Base-by-base conservation (phyloP, 2,329 filamentous ascomycete species). In the Calycina herbarum region DNA sequence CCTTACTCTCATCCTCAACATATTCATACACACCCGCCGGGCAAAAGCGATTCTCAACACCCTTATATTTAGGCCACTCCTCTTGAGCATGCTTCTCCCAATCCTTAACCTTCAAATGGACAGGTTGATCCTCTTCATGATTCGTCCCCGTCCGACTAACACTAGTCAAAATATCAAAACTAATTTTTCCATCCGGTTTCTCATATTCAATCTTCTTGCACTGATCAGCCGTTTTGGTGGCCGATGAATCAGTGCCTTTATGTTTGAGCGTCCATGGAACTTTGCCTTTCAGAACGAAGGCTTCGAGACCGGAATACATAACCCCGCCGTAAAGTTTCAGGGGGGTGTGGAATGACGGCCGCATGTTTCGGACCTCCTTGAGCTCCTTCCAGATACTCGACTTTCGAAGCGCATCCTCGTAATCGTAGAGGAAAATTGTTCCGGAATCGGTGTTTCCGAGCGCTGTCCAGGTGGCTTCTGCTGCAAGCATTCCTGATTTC, bases 21-120 rank as follows among this genome's bases (percentile, higher is more conserved):
- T 99, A 99, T 78, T 99, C 95, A 75, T 99, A 99, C 70, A 99
- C 95, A 15, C 94, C 95, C 0, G 95, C 95, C 20, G 95, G 95
- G 77, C 95, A 99, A 82, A 99, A 99, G 24, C 95, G 85, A 78
- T 96, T 97, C 83, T 99, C 95, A 4, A 99, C 77, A 10, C 95
- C 95, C 82, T 97, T 90, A 80, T 91, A 99, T 68, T 86, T 84
- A 27, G 95, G 95, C 82, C 89, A 99, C 62, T 93, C 89, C 77
- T 88, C 86, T 68, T 89, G 83, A 1, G 93, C 90, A 80, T 99
- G 95, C 75, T 89, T 88, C 73, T 97, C 93, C 93, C 93, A 97
- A 79, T 99, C 93, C 78, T 91, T 87, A 71, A 99, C 94, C 79
- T 97, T 93, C 73, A 99, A 82, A 79, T 99, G 95, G 61, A 97